Evolutionary conservation across 495 filamentous ascomycete species (phyloP).

Genomic region (Penicillium ochrochloron): DNA sequence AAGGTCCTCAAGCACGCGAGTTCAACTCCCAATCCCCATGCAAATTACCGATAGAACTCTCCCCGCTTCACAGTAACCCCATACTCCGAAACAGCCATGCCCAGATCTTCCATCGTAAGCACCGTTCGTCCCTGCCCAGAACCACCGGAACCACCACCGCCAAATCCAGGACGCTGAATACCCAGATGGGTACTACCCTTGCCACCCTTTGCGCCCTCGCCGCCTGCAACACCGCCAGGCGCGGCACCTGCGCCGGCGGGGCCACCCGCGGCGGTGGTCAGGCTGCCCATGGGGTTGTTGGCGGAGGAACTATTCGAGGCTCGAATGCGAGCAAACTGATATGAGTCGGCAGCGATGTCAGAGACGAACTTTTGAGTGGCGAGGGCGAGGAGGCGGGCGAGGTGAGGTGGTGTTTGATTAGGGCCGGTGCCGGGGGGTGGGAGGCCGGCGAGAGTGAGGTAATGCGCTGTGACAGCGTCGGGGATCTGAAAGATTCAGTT

Average conservation of each 20-base stretch:
- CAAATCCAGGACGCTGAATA: slow-evolving; percentile 88
- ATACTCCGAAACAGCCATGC: slow-evolving; percentile 96
- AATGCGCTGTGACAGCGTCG: slow-evolving; percentile 96
- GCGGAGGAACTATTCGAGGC: slow-evolving; percentile 82
- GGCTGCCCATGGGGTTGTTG: slow-evolving; percentile 84
- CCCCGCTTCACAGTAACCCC: slow-evolving; percentile 95
- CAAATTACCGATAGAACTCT: slow-evolving; percentile 86
- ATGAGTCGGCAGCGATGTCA: slow-evolving; percentile 95
- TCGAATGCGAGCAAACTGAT: slow-evolving; percentile 94
- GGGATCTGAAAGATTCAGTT: slow-evolving; percentile 70
- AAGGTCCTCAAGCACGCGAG: background rate
- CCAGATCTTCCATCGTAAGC: slow-evolving; percentile 97
- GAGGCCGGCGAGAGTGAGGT: slow-evolving; percentile 92
- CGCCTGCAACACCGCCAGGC: slow-evolving; percentile 56
- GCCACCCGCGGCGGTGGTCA: slow-evolving; percentile 76
- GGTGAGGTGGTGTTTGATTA: slow-evolving; percentile 81
- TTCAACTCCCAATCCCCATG: slow-evolving; percentile 3
- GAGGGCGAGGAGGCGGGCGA: slow-evolving; percentile 90
- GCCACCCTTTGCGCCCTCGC: slow-evolving; percentile 64
- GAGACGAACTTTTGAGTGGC: slow-evolving; percentile 98
- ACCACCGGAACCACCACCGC: slow-evolving; percentile 88
- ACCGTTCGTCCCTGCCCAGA: slow-evolving; percentile 87
- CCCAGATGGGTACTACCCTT: slow-evolving; percentile 71
- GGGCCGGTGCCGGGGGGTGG: slow-evolving; percentile 81
- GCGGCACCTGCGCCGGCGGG: slow-evolving; percentile 60